These are phyloP conservation scores for Pyrenula aspistea DNA, from an alignment of 495 filamentous ascomycete genomes.

Conservation along the genomic window DNA sequence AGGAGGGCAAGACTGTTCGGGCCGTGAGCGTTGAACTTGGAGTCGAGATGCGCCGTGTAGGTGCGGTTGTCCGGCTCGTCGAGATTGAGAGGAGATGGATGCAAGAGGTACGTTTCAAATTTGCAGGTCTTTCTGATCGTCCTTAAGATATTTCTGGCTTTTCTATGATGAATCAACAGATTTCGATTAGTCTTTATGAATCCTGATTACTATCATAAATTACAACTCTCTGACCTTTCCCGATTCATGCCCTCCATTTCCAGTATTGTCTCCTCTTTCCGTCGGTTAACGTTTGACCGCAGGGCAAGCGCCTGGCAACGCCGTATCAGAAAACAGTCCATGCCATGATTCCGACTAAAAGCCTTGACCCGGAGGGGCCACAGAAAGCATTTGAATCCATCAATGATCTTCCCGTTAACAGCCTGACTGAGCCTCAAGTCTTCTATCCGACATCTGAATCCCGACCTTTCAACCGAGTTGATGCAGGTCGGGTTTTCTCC, in stretches of 20 bases:
- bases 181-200: conserved; percentile 99
- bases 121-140: conserved; percentile 10
- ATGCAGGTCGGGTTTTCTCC: conserved; percentile 78
- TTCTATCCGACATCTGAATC: conserved; percentile 89
- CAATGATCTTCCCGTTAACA: conserved; percentile 82
- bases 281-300: too few relatives aligned
- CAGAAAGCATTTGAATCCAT: conserved; percentile 61
- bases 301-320: conserved; percentile 68
- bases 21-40: conserved; percentile 64
- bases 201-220: conserved; percentile 34
- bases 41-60: conserved; percentile 80
- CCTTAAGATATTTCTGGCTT: conserved; percentile 30
- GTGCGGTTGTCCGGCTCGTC: conserved; percentile 78
- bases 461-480: conserved; percentile 72
- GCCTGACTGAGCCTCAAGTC: conserved; percentile 65
- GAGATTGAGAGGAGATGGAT: conserved; percentile 72
- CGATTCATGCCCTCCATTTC: too few relatives aligned
- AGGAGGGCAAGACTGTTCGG: conserved; percentile 54
- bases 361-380: conserved; percentile 15
- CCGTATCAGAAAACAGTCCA: conserved; percentile 68
- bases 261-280: too few relatives aligned
- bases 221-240: conserved; percentile 33
- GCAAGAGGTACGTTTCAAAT: conserved; percentile 48
- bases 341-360: conserved; percentile 63
- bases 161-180: conserved; percentile 56